phyloP scores from a whole-genome alignment of 331 rosid species.

The Arachis monticola region DNA sequence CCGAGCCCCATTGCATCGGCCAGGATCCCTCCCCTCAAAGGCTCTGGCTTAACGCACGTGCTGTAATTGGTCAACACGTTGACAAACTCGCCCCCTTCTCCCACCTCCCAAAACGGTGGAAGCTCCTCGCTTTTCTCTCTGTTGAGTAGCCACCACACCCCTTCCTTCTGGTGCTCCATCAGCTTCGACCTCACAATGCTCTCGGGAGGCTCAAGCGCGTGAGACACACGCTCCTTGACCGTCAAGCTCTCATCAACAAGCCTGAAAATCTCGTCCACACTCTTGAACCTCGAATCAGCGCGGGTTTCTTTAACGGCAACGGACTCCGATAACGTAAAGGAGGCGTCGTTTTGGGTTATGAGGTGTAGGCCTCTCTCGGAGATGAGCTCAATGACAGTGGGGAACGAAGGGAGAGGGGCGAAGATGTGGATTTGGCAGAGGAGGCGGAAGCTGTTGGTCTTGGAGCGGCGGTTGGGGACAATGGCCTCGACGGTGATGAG shows the following conservation, averaged over 20 bases:
- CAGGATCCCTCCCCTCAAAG: constrained; percentile 70
- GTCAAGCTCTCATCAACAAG: constrained; percentile 44
- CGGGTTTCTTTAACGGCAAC: constrained; percentile 63
- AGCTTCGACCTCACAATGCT: constrained; percentile 54
- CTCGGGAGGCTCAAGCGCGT: constrained; percentile 47
- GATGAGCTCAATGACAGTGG: constrained; percentile 26
- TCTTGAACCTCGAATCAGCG: constrained; percentile 20
- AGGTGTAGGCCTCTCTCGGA: not conserved
- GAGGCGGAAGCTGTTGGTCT: constrained; percentile 37
- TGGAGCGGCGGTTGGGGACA: constrained; percentile 52
- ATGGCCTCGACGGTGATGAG: constrained; percentile 59
- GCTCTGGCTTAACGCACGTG: constrained; percentile 48
- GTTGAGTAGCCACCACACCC: constrained; percentile 59
- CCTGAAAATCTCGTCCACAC: constrained; percentile 59
- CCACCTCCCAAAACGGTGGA: constrained; percentile 75
- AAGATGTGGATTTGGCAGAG: constrained; percentile 81
- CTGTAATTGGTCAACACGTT: constrained; percentile 62
- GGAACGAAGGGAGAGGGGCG: constrained; percentile 37
- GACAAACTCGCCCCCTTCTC: constrained; percentile 42
- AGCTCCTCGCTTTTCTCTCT: constrained; percentile 55
- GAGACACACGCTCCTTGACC: constrained; percentile 29
- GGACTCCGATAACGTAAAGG: constrained; percentile 66
- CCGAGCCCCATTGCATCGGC: constrained; percentile 80
- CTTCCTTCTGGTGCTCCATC: constrained; percentile 69
- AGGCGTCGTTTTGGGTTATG: constrained; percentile 23